These are phyloP conservation scores for Euphorbia celastroides DNA, from an alignment of 441 rosid genomes.

Conservation along the genomic window DNA sequence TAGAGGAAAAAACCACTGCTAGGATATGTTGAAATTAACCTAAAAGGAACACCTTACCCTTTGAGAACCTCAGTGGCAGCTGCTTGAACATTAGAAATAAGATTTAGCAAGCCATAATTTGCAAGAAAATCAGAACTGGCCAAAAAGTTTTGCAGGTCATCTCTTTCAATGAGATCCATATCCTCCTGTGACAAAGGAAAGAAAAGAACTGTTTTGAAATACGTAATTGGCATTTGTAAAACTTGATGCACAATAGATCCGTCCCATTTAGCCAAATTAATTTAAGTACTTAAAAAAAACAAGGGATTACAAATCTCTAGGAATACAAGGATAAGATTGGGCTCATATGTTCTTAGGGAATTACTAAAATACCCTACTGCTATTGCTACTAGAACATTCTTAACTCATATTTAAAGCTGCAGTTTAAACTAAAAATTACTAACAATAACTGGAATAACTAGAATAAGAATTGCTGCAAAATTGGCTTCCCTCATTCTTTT, in stretches of 20 bases:
- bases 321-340: no score
- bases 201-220: conserved; percentile 14
- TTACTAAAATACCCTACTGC: no score
- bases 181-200: conserved; percentile 47
- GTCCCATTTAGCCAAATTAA: no score
- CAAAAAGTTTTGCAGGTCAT: conserved; percentile 68
- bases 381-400: no score
- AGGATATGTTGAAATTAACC: background rate
- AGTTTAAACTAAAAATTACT: no score
- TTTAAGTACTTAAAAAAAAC: no score
- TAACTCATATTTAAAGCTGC: no score
- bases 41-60: conserved; percentile 39
- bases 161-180: conserved; percentile 56
- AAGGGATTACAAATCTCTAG: no score
- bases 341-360: no score
- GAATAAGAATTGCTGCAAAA: no score
- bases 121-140: conserved; percentile 81
- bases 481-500: no score
- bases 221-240: conserved; percentile 9
- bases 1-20: background rate
- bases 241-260: background rate
- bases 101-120: conserved; percentile 43
- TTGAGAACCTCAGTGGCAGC: conserved; percentile 63
- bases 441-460: no score
- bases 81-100: conserved; percentile 54